These are phyloP conservation scores for Kalmusia sp. DNA, from an alignment of 2,329 filamentous ascomycete species.

Conservation along the genomic window DNA sequence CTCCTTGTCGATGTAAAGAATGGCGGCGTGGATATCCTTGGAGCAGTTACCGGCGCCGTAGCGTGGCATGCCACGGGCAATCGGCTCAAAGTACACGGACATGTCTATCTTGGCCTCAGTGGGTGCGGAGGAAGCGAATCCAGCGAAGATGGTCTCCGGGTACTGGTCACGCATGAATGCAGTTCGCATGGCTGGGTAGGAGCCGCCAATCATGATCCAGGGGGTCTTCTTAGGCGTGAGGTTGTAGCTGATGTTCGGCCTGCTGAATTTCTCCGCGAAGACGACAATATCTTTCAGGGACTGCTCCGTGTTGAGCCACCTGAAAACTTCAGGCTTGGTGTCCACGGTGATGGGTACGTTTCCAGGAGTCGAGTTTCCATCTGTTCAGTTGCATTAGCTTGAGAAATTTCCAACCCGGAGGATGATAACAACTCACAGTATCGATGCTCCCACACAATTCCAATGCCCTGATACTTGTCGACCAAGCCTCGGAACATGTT, in stretches of 20 bases:
- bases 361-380: conserved; percentile 49
- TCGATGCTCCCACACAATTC: conserved; percentile 51
- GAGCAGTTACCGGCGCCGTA: conserved; percentile 57
- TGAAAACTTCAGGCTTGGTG: conserved; percentile 42
- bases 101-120: conserved; percentile 58
- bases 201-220: conserved; percentile 49
- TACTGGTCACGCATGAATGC: conserved; percentile 49
- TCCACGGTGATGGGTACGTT: conserved; percentile 32
- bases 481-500: conserved; percentile 46
- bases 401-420: background rate
- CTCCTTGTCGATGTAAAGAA: conserved; percentile 57
- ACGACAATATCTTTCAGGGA: conserved; percentile 49
- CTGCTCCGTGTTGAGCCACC: conserved; percentile 49
- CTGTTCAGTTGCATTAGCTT: conserved; percentile 19
- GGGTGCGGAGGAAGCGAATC: conserved; percentile 46
- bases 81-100: conserved; percentile 59
- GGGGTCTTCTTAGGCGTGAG: conserved; percentile 45
- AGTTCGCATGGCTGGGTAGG: conserved; percentile 47
- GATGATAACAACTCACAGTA: conserved; percentile 33
- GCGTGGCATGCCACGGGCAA: conserved; percentile 55
- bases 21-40: conserved; percentile 56
- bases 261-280: conserved; percentile 50
- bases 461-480: conserved; percentile 44
- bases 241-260: conserved; percentile 40
- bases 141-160: conserved; percentile 47